Base-by-base conservation (phyloP, 202 grass and related monocot species). In the Bolboschoenoplectus hybrid region DNA sequence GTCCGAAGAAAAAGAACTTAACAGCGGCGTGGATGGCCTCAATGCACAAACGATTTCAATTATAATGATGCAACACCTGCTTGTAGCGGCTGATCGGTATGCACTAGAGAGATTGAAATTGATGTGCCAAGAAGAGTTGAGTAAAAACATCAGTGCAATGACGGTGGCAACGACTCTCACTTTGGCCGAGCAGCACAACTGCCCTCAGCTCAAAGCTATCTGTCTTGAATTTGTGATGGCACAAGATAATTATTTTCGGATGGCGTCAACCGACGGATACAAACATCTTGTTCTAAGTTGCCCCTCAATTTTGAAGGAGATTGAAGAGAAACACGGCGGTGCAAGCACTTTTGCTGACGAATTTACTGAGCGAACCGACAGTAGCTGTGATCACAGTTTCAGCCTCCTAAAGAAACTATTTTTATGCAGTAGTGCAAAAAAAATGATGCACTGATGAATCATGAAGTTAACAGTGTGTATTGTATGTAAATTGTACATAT, bases 21-120 rank as follows among this genome's bases (percentile, higher is more conserved):
- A 38, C 38, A 4, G 4, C 17, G 1, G 50, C 3, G 81, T 58
- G 0, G 56, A 62, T 35, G 51, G 34, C 6, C 34, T 34, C 0
- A 51, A 78, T 57, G 26, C 74, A 4, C 71, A 52, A 52, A 74
- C 46, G 3, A 74, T 50, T 2, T 56, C 6, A n/a, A 70, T 47
- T 51, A 57, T 87, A 62, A 14, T 85, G 2, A 20, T 85, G 19
- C 41, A n/a, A 1, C 74, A 85, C 39, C 63, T 92, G n/a, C 90
- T 89, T 10, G 82, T 64, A 0, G 88, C 82, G 0, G 85, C 85
- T 0, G 85, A 89, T 12, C 34, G 47, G 12, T 92, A 85, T 39
- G 90, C 36, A 8, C 16, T 92, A 50, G 88, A 89, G 44, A 82
- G 81, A 39, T 85, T 92, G 36, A 87, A 87, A 67, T 36, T 87